Base-by-base conservation (phyloP, 2,329 filamentous ascomycete genomes). In the Didymella exigua region DNA sequence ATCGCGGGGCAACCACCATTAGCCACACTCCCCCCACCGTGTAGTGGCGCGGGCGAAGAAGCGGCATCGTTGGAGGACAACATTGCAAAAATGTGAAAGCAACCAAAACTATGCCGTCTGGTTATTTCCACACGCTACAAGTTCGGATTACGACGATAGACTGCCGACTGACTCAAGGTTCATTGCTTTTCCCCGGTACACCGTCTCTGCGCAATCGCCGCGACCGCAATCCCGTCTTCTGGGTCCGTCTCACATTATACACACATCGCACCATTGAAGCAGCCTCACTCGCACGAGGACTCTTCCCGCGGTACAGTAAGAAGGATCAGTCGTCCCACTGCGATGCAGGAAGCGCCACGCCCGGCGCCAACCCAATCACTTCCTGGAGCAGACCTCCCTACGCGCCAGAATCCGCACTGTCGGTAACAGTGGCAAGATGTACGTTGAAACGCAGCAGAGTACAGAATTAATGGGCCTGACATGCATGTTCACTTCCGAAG, bases 1-100 rank as follows among this genome's bases (percentile, higher is more conserved):
- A 54, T 36, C 40, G 52, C 52, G 63, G 61, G 63, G 61, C 61
- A 52, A 3, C 19, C 30, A 36, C 36, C 30, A 36, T 30, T 33
- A 55, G 52, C 52, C 46, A 55, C 52, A 46, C 4, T 9, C 38
- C 46, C 52, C 52, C 52, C 52, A 42, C 52, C 41, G n/a, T n/a
- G n/a, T 55, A 30, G 52, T 55, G 52, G 52, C 46, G 29, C 42
- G 43, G 29, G 24, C 31, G n/a, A 46, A 3, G 27, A 23, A 36
- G 36, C 13, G 11, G 27, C 5, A 5, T 21, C 21, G 11, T 14
- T 26, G 27, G 19, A 26, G 30, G 11, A 13, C 7, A 43, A 49
- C 47, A 36, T 23, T 7, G 21, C 19, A 7, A 21, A 19, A n/a
- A 4, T 36, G 33, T 18, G 5, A n/a, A 14, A 44, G 38, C 8